A percentile compares a stretch with the other conserved stretches of the same genome.
Evolutionary conservation across 306 rosid genomes (phyloP).

Genomic region (Astragalus membranaceus): DNA sequence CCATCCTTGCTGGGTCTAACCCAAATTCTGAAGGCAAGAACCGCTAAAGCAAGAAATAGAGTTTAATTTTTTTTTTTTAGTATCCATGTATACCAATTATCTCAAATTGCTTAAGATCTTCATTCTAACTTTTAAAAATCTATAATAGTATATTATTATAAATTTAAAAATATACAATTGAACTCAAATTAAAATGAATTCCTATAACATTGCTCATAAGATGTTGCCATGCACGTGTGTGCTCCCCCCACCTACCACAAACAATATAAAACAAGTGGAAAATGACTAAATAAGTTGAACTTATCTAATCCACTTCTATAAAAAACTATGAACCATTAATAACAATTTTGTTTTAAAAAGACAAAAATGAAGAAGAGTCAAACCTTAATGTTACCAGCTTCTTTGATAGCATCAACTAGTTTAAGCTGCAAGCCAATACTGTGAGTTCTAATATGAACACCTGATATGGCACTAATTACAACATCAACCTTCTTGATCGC

Average conservation of each 20-base stretch:
- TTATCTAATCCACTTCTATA: no score
- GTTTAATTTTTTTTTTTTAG: neutral
- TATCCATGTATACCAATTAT: neutral
- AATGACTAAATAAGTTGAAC: no score
- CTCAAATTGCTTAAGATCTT: neutral
- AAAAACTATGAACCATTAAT: no score
- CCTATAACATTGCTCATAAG: no score
- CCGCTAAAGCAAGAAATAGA: slow-evolving; percentile 30
- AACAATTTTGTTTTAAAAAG: neutral
- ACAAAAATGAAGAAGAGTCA: neutral
- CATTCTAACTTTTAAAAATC: no score
- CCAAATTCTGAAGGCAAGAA: slow-evolving; percentile 91
- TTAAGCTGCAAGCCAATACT: slow-evolving; percentile 60
- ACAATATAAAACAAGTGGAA: no score
- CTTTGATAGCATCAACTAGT: slow-evolving; percentile 71
- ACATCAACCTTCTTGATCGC: slow-evolving; percentile 66
- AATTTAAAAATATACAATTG: no score
- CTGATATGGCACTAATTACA: slow-evolving; percentile 73
- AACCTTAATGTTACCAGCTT: slow-evolving; percentile 75
- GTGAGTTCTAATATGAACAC: slow-evolving; percentile 73
- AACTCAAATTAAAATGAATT: no score
- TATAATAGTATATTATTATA: no score
- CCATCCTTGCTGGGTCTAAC: slow-evolving; percentile 71
- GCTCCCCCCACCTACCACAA: no score
- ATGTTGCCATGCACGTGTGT: no score